Evolutionary conservation across 1,284 basidiomycete species (phyloP), one percentile per base, ranked within the genome.

Genomic region (Mycena sp.): DNA sequence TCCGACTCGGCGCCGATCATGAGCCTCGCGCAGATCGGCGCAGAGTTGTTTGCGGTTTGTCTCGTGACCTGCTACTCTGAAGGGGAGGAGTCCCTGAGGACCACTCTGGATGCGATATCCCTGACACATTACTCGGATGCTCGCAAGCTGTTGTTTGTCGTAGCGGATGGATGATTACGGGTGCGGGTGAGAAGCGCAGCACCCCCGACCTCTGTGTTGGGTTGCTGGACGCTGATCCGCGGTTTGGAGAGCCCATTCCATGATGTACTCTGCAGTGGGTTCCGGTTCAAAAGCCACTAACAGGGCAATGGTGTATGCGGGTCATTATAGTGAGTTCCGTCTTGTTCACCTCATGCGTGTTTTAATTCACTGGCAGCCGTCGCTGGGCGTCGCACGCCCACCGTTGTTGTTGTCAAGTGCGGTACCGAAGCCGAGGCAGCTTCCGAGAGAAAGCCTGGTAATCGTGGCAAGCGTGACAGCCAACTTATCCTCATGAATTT

Each of bases 401-500:
- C 94, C 32, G 84, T 99, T 67, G 88, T 99, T 58, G 81, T 99
- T 56, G 97, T 99, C 78, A 99, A 99, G 79, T 99, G 97, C 74
- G 97, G 98, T 40, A 95, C 91, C 52, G 92, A 94, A 71, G 80
- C 80, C 54, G 96, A 98, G 75, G 91, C 92, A n/a, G 81, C 83
- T 16, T 80, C 81, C 12, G 95, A 96, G 67, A 92, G 91, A 81
- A 99, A 99, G 76, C 95, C 97, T 2, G 98, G 98, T 17, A 99
- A 99, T 80, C 87, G 98, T 70, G 98, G 98, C 69, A 99, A 99
- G 79, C 93, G 98, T 54, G 98, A 99, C 80, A 96, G 95, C 77
- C 98, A 99, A 76, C 91, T 99, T 72, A 94, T 99, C 72, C 85
- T 99, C 70, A 99, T 99, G 97, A 98, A 98, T 81, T 99, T 99